Evolutionary conservation across 345 rosid species (phyloP).

Genomic region (Salix viminalis): DNA sequence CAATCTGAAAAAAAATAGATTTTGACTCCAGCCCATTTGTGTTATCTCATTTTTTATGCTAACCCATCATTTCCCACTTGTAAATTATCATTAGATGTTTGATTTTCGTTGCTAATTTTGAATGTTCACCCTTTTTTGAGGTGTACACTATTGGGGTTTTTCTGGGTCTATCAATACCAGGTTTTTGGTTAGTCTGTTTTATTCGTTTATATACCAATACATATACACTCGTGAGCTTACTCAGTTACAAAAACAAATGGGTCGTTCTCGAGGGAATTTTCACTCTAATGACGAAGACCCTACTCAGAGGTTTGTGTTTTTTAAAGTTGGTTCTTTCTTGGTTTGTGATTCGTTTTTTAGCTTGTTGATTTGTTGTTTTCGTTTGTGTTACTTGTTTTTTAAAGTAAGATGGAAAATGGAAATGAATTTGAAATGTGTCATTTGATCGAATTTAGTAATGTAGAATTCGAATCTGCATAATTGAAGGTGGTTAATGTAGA

Average conservation of each 20-base stretch:
- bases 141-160: not conserved
- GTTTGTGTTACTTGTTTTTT: not conserved
- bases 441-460: not conserved
- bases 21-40: not conserved
- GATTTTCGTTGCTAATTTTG: not conserved
- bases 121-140: not conserved
- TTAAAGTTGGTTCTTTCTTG: not conserved
- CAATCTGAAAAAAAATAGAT: not conserved
- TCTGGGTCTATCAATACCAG: not conserved
- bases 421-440: not conserved
- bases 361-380: not conserved
- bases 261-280: conserved; percentile 94
- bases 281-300: conserved; percentile 85
- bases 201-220: not conserved
- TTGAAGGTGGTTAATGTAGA: not conserved
- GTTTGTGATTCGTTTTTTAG: not conserved
- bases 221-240: not conserved
- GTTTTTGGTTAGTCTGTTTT: no score
- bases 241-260: conserved; percentile 40
- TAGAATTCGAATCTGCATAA: not conserved
- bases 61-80: not conserved
- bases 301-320: conserved; percentile 64
- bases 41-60: not conserved
- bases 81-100: not conserved
- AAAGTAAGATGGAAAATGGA: not conserved